phyloP scores from a whole-genome alignment of 2,329 filamentous ascomycete genomes.

The Hymenoscyphus repandus region DNA sequence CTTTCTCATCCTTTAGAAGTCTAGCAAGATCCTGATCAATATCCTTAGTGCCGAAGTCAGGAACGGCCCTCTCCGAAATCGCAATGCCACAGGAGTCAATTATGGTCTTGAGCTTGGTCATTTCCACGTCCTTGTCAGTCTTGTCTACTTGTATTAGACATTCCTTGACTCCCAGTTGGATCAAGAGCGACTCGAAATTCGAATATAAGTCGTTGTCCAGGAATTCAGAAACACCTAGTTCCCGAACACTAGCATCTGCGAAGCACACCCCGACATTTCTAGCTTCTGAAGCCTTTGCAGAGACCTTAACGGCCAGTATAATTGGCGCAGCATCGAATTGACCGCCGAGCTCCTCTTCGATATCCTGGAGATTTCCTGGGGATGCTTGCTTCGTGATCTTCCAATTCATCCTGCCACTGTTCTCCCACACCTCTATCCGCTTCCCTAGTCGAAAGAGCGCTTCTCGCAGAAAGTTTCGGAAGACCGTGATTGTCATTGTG shows the following conservation, averaged over 20 bases:
- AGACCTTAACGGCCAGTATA: constrained; percentile 90
- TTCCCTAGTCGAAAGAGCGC: constrained; percentile 88
- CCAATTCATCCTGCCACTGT: constrained; percentile 79
- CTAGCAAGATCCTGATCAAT: constrained; percentile 93
- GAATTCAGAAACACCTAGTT: constrained; percentile 95
- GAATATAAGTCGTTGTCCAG: constrained; percentile 98
- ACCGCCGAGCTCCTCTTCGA: constrained; percentile 92
- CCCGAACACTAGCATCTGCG: constrained; percentile 91
- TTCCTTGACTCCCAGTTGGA: constrained; percentile 93
- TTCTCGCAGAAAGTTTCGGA: constrained; percentile 90
- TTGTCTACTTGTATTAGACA: constrained; percentile 80
- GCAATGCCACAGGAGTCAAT: constrained; percentile 90
- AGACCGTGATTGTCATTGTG: constrained; percentile 92
- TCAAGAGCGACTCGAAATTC: constrained; percentile 93
- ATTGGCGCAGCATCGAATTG: constrained; percentile 87
- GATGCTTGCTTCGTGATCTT: constrained; percentile 88
- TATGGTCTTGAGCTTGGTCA: constrained; percentile 81
- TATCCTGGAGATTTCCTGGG: constrained; percentile 91
- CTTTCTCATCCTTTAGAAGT: constrained; percentile 79
- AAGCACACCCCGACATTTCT: constrained; percentile 92
- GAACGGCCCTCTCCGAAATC: constrained; percentile 69
- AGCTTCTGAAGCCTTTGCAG: constrained; percentile 78
- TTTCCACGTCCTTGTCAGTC: constrained; percentile 77
- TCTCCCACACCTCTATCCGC: constrained; percentile 85
- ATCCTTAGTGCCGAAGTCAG: constrained; percentile 82